phyloP scores from a whole-genome alignment of 164 flowering plant genomes.

The Taxillus chinensis region DNA sequence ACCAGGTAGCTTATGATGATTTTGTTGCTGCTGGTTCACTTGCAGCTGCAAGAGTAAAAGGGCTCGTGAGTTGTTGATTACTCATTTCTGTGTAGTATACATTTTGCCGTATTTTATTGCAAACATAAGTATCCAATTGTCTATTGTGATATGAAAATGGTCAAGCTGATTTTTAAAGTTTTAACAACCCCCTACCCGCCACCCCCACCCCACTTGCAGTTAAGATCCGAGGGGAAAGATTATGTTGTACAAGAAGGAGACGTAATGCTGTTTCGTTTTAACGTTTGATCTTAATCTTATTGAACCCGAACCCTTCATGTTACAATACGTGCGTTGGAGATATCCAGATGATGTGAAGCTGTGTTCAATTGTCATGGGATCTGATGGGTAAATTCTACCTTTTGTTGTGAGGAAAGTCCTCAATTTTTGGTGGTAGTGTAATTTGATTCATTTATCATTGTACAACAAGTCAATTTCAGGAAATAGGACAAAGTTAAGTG shows the following conservation, averaged over 20 bases:
- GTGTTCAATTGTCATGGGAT: neutral
- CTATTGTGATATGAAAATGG: no score
- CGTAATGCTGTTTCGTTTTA: slow-evolving; percentile 96
- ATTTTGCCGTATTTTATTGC: neutral
- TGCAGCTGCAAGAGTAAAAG: slow-evolving; percentile 89
- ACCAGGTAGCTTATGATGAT: slow-evolving; percentile 85
- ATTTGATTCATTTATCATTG: neutral
- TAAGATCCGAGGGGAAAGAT: slow-evolving; percentile 92
- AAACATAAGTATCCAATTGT: no score
- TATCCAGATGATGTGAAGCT: neutral
- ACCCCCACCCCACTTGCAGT: slow-evolving; percentile 35
- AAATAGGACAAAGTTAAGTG: neutral
- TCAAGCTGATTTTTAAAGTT: no score
- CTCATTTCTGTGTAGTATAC: slow-evolving; percentile 3
- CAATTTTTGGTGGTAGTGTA: neutral
- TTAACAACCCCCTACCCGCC: no score
- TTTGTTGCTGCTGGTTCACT: slow-evolving; percentile 86
- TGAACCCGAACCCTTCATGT: neutral
- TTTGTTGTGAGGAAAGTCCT: neutral
- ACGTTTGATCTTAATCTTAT: slow-evolving; percentile 34
- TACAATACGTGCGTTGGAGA: neutral
- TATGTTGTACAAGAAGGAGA: slow-evolving; percentile 95
- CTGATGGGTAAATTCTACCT: neutral
- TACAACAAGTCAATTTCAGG: neutral
- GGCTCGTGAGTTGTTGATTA: slow-evolving; percentile 63